Conservation (phyloP, 805 yeast genomes). For the Spathaspora boniae region DNA sequence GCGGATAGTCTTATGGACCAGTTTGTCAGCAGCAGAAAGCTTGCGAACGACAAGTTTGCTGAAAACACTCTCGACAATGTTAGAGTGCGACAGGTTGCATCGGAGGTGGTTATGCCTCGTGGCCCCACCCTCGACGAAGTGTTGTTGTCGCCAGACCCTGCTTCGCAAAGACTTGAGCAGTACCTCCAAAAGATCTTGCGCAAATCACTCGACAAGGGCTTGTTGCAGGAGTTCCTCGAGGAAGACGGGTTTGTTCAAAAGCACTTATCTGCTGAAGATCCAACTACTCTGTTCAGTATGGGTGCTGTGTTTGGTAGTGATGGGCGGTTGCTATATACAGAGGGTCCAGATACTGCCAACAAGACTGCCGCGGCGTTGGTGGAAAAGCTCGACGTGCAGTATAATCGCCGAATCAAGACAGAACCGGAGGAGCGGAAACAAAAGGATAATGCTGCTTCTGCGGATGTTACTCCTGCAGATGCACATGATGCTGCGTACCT, state of each 20-base stretch:
- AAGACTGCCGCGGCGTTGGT: conserved; percentile 14
- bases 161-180: conserved; percentile 22
- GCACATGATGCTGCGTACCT: conserved; percentile 6
- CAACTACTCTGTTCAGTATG: conserved; percentile 30
- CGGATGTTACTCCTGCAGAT: neutral
- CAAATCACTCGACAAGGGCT: conserved; percentile 17
- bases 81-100: conserved; percentile 12
- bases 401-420: conserved; percentile 18
- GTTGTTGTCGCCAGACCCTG: conserved; percentile 30
- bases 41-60: conserved; percentile 15
- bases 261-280: conserved; percentile 14
- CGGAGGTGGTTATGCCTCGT: no score
- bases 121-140: conserved; percentile 11
- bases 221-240: conserved; percentile 18
- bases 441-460: neutral
- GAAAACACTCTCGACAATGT: conserved; percentile 12
- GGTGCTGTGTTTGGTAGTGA: conserved; percentile 19
- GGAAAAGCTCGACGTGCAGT: conserved; percentile 19
- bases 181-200: conserved; percentile 23
- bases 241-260: conserved; percentile 24
- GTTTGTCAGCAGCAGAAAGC: conserved; percentile 24
- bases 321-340: conserved; percentile 4
- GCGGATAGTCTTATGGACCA: conserved; percentile 25
- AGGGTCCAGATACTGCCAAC: conserved; percentile 10
- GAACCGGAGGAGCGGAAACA: conserved; percentile 12